These are phyloP conservation scores for Eucalyptus camaldulensis DNA, from an alignment of 345 rosid species.

Conservation along the genomic window DNA sequence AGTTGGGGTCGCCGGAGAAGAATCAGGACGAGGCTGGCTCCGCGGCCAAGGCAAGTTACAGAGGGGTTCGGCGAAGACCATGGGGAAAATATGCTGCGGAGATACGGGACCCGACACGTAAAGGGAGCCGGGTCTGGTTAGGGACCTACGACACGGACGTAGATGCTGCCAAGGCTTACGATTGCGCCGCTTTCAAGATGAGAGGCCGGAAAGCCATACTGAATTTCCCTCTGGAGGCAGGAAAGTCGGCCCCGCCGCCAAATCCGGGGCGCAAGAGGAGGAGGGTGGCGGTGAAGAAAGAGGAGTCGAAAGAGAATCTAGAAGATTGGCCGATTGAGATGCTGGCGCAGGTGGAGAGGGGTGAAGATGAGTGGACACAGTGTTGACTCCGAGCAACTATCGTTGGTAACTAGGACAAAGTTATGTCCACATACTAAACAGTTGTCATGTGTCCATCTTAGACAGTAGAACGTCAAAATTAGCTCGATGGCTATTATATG, in stretches of 20 bases:
- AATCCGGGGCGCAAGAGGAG: neutral
- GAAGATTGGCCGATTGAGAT: neutral
- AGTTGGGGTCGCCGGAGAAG: neutral
- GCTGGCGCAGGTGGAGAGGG: neutral
- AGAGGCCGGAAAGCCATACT: conserved; percentile 81
- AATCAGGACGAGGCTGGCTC: neutral
- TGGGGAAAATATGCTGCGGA: conserved; percentile 97
- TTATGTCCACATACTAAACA: neutral
- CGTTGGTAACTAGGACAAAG: neutral
- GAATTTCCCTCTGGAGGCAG: conserved; percentile 84
- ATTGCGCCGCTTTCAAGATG: conserved; percentile 71
- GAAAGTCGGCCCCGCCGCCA: conserved; percentile 41
- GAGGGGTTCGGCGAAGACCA: conserved; percentile 88
- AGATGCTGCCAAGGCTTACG: conserved; percentile 92
- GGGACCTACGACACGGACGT: conserved; percentile 66
- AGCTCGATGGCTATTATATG: neutral
- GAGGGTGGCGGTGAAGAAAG: neutral
- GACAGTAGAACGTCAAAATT: neutral
- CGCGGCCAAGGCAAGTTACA: conserved; percentile 27
- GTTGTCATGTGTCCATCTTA: neutral
- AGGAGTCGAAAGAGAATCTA: neutral
- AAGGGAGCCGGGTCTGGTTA: conserved; percentile 84
- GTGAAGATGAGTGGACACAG: neutral
- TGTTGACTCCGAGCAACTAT: neutral
- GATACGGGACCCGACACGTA: conserved; percentile 73